Conservation (phyloP, 1,139 yeast species). For the Suhomyces anneliseae region DNA sequence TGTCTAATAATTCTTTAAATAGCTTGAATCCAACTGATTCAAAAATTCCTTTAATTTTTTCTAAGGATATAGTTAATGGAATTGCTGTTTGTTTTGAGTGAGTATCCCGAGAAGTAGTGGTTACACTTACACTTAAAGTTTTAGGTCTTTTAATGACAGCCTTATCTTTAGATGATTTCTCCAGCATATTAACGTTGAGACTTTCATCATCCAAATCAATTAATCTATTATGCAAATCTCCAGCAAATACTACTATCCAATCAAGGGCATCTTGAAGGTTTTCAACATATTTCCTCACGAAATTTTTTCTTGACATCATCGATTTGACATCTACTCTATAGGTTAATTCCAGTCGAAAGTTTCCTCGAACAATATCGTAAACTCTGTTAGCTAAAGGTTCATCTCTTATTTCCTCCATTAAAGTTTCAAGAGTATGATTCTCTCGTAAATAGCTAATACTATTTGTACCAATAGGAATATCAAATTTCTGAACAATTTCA, state of each 20-base stretch:
- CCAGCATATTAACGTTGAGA: slow-evolving; percentile 32
- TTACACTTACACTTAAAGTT: slow-evolving; percentile 45
- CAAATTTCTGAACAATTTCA: slow-evolving; percentile 45
- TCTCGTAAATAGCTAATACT: slow-evolving; percentile 52
- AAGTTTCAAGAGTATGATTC: slow-evolving; percentile 35
- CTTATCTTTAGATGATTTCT: slow-evolving; percentile 19
- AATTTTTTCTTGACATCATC: slow-evolving; percentile 86
- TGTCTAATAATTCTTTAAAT: slow-evolving; percentile 31
- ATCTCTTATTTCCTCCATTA: slow-evolving; percentile 38
- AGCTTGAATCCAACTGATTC: slow-evolving; percentile 33
- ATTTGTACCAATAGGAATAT: slow-evolving; percentile 40
- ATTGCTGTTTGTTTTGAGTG: slow-evolving; percentile 50
- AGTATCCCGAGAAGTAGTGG: slow-evolving; percentile 22
- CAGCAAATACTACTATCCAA: slow-evolving; percentile 83
- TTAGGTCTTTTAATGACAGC: slow-evolving; percentile 49
- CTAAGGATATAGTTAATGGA: slow-evolving; percentile 40
- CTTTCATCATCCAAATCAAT: slow-evolving; percentile 75
- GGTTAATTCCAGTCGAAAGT: slow-evolving; percentile 50
- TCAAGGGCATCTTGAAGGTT: slow-evolving; percentile 59
- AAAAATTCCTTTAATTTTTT: slow-evolving; percentile 33
- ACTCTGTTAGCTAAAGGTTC: slow-evolving; percentile 47
- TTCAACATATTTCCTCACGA: slow-evolving; percentile 53
- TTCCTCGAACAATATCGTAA: slow-evolving; percentile 66
- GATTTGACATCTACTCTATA: slow-evolving; percentile 69
- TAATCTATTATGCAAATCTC: slow-evolving; percentile 72